Percentiles rank a stretch among this genome's conserved stretches.
phyloP scores from a whole-genome alignment of 2,329 filamentous ascomycete species.

The Biscogniauxia marginata region DNA sequence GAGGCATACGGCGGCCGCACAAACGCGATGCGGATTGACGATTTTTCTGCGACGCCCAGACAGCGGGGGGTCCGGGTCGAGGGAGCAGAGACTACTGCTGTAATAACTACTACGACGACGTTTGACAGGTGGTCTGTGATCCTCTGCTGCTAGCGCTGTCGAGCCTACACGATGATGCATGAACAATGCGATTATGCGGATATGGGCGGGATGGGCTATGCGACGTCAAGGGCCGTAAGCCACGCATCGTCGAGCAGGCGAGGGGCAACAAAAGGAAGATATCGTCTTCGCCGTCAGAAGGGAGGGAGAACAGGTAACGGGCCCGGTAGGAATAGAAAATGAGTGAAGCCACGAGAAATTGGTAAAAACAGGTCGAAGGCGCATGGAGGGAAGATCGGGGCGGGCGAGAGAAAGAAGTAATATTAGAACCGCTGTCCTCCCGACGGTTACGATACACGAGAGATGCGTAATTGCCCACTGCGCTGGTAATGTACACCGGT shows the following conservation, averaged over 20 bases:
- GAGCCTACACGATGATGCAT: slow-evolving; percentile 29
- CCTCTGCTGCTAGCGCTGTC: slow-evolving; percentile 21
- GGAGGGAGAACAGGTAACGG: not conserved
- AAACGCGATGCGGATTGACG: not conserved
- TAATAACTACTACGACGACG: slow-evolving; percentile 18
- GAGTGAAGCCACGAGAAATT: not conserved
- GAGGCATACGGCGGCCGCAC: slow-evolving; percentile 13
- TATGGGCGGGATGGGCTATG: slow-evolving; percentile 10
- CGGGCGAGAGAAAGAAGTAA: not conserved
- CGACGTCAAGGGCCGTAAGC: slow-evolving; percentile 16
- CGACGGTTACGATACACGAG: not conserved
- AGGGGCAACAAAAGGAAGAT: not conserved
- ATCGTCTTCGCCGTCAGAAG: not conserved
- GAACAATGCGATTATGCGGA: slow-evolving; percentile 21
- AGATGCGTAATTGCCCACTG: too few relatives aligned
- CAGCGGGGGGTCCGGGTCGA: not conserved
- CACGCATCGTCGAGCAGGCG: not conserved
- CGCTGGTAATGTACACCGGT: too few relatives aligned
- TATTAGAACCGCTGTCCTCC: not conserved
- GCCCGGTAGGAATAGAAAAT: not conserved
- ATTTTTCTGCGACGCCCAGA: too few relatives aligned
- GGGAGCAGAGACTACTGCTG: too few relatives aligned
- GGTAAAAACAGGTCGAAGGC: not conserved
- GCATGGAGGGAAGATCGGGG: not conserved
- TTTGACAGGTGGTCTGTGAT: slow-evolving; percentile 24